Evolutionary conservation across 2,329 filamentous ascomycete genomes (phyloP).

Genomic region (Aspergillus novofumigatus): DNA sequence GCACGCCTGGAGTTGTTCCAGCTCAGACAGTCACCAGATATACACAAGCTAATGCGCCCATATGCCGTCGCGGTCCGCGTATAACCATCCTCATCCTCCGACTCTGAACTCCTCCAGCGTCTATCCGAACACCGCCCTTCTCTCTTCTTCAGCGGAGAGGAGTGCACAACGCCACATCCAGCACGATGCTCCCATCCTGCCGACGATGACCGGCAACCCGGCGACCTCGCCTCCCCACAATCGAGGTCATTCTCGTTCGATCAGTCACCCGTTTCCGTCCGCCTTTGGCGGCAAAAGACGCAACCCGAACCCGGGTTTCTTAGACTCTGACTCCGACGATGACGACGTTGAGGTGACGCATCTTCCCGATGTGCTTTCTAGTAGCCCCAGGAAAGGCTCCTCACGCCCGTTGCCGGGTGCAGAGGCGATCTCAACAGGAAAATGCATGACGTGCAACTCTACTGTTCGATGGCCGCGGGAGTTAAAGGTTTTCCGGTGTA

Average conservation of each 20-base stretch:
- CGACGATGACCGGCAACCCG: conserved; percentile 17
- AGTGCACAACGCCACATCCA: conserved; percentile 16
- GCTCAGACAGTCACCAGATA: not conserved
- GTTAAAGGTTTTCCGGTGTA: conserved; percentile 72
- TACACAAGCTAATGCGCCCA: conserved; percentile 24
- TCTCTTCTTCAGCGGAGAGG: conserved; percentile 15
- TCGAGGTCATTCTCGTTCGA: conserved; percentile 58
- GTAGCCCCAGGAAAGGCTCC: conserved; percentile 37
- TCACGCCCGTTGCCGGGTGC: conserved; percentile 42
- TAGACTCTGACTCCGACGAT: conserved; percentile 47
- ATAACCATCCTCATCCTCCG: conserved; percentile 27
- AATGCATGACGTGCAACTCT: conserved; percentile 82
- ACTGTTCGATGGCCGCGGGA: conserved; percentile 74
- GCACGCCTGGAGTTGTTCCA: not conserved
- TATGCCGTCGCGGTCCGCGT: conserved; percentile 36
- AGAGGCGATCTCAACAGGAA: conserved; percentile 61
- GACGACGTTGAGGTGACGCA: conserved; percentile 31
- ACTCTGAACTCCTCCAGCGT: conserved; percentile 19
- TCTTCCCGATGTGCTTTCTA: conserved; percentile 30
- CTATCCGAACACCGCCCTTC: conserved; percentile 16
- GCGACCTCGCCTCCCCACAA: conserved; percentile 17
- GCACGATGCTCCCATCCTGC: conserved; percentile 23
- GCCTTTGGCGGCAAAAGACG: conserved; percentile 56
- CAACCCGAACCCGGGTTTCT: conserved; percentile 44
- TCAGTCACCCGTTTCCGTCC: conserved; percentile 75